Evolutionary conservation across 371 early-diverging fungal genomes (phyloP).

Genomic region (Lichtheimia corymbifera): DNA sequence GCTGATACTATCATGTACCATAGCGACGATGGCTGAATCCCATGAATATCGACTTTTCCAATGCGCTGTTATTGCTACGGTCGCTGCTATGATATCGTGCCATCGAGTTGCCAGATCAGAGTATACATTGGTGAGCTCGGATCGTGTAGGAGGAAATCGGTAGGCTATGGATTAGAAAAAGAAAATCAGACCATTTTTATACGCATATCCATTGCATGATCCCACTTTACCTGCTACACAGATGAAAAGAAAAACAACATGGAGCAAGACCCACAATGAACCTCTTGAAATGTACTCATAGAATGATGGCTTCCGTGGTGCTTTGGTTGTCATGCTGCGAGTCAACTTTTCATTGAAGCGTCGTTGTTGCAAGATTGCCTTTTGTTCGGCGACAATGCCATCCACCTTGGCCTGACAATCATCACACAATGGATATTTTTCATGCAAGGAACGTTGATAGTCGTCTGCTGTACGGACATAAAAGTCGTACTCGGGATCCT

Average conservation of each 20-base stretch:
- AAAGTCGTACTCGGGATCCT: constrained; percentile 20
- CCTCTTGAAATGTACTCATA: constrained; percentile 1
- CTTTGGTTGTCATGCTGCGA: constrained; percentile 10
- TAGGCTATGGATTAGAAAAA: not conserved
- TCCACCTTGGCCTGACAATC: constrained; percentile 20
- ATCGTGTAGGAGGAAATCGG: constrained; percentile 5
- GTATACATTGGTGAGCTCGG: not conserved
- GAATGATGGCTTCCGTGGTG: constrained; percentile 14
- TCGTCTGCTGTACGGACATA: constrained; percentile 14
- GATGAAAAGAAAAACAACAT: constrained; percentile 3
- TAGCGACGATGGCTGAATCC: too few relatives aligned
- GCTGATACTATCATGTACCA: too few relatives aligned
- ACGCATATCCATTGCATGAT: not conserved
- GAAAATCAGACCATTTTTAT: not conserved
- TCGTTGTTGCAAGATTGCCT: constrained; percentile 11
- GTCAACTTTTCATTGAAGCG: constrained; percentile 15
- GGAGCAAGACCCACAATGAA: constrained; percentile 9
- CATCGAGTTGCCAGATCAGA: not conserved
- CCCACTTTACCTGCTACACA: constrained; percentile 12
- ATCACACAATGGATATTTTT: constrained; percentile 25
- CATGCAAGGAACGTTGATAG: constrained; percentile 16
- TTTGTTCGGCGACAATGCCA: constrained; percentile 14
- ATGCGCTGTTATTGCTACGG: too few relatives aligned
- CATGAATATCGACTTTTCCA: too few relatives aligned
- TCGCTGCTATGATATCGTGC: too few relatives aligned